These are phyloP conservation scores for Skeletonema potamos DNA, from an alignment of 108 stramenopile species.

Conservation along the genomic window DNA sequence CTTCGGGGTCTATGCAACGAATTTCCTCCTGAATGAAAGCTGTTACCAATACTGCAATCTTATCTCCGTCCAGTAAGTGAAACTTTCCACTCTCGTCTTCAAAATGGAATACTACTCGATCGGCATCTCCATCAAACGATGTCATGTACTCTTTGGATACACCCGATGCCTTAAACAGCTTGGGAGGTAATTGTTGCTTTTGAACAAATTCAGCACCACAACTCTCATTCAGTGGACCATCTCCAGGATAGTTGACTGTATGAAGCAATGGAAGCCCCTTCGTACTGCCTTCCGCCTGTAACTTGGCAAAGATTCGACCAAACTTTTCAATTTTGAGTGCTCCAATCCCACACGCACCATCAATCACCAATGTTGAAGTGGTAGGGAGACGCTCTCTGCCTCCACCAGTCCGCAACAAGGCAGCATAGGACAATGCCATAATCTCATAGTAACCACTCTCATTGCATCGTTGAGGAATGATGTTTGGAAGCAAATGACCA, in stretches of 20 bases:
- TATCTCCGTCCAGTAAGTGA: slow-evolving; percentile 94
- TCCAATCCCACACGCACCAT: slow-evolving; percentile 94
- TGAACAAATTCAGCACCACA: slow-evolving; percentile 97
- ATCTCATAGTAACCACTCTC: slow-evolving; percentile 81
- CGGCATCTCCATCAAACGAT: slow-evolving; percentile 98
- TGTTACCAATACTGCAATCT: slow-evolving; percentile 90
- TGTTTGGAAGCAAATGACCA: slow-evolving; percentile 54
- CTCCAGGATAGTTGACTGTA: slow-evolving; percentile 60
- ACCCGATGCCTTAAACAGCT: slow-evolving; percentile 43
- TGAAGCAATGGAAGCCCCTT: slow-evolving; percentile 28
- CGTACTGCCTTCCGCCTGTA: slow-evolving; percentile 31
- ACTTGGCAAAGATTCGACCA: slow-evolving; percentile 28
- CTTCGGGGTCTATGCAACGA: slow-evolving; percentile 39
- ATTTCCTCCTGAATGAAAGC: slow-evolving; percentile 79
- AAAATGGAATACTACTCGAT: slow-evolving; percentile 95
- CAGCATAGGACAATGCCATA: slow-evolving; percentile 71
- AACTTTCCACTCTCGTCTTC: slow-evolving; percentile 44
- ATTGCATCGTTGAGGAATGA: slow-evolving; percentile 61
- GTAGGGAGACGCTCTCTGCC: slow-evolving; percentile 1
- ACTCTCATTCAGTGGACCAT: slow-evolving; percentile 82
- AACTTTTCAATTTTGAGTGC: slow-evolving; percentile 56
- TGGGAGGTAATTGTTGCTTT: slow-evolving; percentile 77
- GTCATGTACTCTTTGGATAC: slow-evolving; percentile 52
- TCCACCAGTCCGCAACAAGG: slow-evolving; percentile 49
- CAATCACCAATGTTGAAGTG: slow-evolving; percentile 60